Evolutionary conservation across 257 asterid genomes (phyloP).

Genomic region (Solanum pinnatisectum): DNA sequence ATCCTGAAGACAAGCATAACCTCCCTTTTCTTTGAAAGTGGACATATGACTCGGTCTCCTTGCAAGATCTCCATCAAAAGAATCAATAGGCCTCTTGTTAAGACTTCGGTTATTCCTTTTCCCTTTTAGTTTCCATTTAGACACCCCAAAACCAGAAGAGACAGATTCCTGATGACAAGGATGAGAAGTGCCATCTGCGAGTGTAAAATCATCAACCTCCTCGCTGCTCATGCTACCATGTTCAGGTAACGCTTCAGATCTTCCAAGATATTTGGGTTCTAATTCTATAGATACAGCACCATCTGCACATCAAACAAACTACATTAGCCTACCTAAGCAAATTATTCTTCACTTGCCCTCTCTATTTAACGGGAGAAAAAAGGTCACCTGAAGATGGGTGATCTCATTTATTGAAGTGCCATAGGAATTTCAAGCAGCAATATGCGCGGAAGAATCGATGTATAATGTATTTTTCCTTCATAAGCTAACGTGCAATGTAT

Average conservation of each 20-base stretch:
- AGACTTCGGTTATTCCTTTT: conserved; percentile 66
- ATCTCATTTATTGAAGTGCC: not conserved
- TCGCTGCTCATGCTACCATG: conserved; percentile 77
- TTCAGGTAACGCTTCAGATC: conserved; percentile 45
- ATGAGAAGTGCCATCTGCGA: conserved; percentile 41
- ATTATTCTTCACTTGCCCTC: not conserved
- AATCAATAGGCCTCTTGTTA: conserved; percentile 41
- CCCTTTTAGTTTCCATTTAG: conserved; percentile 79
- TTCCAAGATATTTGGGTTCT: conserved; percentile 73
- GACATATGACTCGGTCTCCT: conserved; percentile 31
- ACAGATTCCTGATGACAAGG: conserved; percentile 27
- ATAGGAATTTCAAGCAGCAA: not conserved
- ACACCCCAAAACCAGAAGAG: conserved; percentile 35
- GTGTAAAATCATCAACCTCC: conserved; percentile 54
- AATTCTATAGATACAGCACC: conserved; percentile 82
- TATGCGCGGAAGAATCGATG: not conserved
- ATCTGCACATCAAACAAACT: conserved; percentile 41
- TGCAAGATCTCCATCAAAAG: conserved; percentile 32
- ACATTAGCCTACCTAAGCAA: not conserved
- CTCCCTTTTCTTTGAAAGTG: conserved; percentile 25
- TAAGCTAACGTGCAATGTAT: not conserved
- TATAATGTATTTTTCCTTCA: not conserved
- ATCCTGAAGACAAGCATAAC: conserved; percentile 23
- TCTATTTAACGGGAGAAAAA: not conserved
- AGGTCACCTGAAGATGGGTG: not conserved